A percentile compares a stretch with the other conserved stretches of the same genome.
These are phyloP conservation scores for Nitzschia sp. DNA, from an alignment of 108 stramenopile species.

Conservation along the genomic window DNA sequence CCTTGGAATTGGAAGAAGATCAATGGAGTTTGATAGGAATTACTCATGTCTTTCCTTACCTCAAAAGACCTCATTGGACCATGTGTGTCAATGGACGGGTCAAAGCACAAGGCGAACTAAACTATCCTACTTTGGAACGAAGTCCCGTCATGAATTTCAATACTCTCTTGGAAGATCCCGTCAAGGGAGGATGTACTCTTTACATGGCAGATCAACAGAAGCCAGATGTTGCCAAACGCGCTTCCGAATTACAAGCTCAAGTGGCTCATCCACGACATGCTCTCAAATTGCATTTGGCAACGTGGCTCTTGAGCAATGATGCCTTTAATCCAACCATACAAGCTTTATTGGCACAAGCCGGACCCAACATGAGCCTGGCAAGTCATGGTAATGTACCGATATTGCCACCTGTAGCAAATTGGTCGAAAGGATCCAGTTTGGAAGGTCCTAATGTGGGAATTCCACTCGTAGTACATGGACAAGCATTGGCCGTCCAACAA, in stretches of 20 bases:
- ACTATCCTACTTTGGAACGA: constrained; percentile 63
- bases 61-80: constrained; percentile 78
- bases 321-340: constrained; percentile 57
- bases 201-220: constrained; percentile 5
- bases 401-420: constrained; percentile 65
- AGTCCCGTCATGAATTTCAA: constrained; percentile 31
- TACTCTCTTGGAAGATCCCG: constrained; percentile 33
- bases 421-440: constrained; percentile 59
- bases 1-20: constrained; percentile 58
- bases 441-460: constrained; percentile 67
- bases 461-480: constrained; percentile 46
- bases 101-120: constrained; percentile 62
- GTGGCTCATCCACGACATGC: constrained; percentile 11
- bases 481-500: constrained; percentile 45
- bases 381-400: constrained; percentile 23
- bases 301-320: constrained; percentile 36
- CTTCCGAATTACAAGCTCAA: constrained; percentile 19
- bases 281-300: constrained; percentile 53
- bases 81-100: constrained; percentile 76
- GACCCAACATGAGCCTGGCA: constrained; percentile 37
- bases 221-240: constrained; percentile 23
- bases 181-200: constrained; percentile 36
- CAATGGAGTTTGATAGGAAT: constrained; percentile 79
- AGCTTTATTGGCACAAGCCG: constrained; percentile 57
- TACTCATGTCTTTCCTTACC: constrained; percentile 81